Percentiles rank a stretch among this genome's conserved stretches.
These are phyloP conservation scores for Lagenidium sp. DNA, from an alignment of 352 stramenopile genomes.

Conservation along the genomic window DNA sequence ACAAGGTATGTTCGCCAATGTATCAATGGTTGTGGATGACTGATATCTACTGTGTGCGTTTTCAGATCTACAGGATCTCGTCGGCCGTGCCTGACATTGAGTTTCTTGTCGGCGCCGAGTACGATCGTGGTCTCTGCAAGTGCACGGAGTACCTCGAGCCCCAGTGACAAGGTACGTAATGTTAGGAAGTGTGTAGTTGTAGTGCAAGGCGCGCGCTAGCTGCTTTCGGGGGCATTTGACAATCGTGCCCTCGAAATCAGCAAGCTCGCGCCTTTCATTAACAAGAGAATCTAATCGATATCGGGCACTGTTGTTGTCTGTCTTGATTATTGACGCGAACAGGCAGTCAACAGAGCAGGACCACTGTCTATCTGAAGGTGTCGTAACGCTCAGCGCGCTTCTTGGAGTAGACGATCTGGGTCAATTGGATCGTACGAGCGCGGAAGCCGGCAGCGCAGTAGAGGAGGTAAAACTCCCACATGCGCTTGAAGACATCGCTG, in stretches of 20 bases:
- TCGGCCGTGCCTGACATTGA: constrained; percentile 68
- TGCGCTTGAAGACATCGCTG: constrained; percentile 75
- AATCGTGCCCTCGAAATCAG: no score
- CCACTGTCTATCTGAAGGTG: constrained; percentile 48
- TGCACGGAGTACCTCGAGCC: constrained; percentile 78
- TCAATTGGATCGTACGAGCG: constrained; percentile 75
- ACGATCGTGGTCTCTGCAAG: constrained; percentile 76
- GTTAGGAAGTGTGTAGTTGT: no score
- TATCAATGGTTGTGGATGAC: no score
- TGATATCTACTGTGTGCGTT: neutral
- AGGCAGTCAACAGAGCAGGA: neutral
- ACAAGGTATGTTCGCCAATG: constrained; percentile 43
- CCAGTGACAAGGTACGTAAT: no score
- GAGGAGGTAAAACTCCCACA: constrained; percentile 87
- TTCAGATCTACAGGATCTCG: constrained; percentile 76
- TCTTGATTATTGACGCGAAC: no score
- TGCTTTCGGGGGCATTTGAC: no score
- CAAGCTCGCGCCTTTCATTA: no score
- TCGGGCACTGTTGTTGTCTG: no score
- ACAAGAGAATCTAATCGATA: no score
- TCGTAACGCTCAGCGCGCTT: constrained; percentile 74
- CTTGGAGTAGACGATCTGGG: constrained; percentile 84
- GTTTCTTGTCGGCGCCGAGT: constrained; percentile 83
- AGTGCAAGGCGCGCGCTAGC: no score
- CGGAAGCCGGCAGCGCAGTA: constrained; percentile 89